Evolutionary conservation across 768 basidiomycete genomes (phyloP), one percentile per base, ranked within the genome.

Genomic region (Lentinula raphanica): DNA sequence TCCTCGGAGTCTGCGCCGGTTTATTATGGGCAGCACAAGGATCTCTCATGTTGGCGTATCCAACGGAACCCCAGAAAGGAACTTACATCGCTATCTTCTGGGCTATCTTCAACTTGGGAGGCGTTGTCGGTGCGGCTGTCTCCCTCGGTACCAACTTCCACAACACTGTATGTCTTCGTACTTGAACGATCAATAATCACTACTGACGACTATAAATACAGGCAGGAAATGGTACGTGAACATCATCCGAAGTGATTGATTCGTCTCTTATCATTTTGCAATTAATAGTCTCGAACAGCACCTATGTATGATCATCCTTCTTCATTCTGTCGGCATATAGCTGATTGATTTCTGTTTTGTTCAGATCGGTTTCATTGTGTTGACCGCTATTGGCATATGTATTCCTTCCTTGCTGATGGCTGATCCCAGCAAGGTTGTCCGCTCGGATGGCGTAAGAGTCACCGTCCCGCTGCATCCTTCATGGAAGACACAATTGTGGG

Each of bases 21-120:
- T 66, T 93, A 44, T 73, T 92, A 7, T 92, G 91, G 91, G 87
- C 90, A 0, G 88, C 90, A 0, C 90, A 93, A 65, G 92, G 90
- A n/a, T 86, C 83, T 17, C 73, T 93, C 59, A 92, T 92, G 85
- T 72, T 94, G 69, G 83, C 88, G 4, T 93, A 93, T 69, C 88
- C 90, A 0, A 90, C 88, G 0, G 90, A 93, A 67, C 66, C 70
- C 46, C 82, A 92, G 67, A 93, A 93, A 69, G 90, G 90, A 15
- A 74, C 71, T 31, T 92, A 79, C 70, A 90, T 93, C 53, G 85
- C 80, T 39, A 82, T 90, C 46, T 93, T 92, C 72, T 93, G 91
- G 91, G 72, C 80, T 44, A 88, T 92, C 60, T 93, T 94, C 75
- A 92, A 92, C 64, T 60, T 91, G 21, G 90, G 90, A 28, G 85